Base-by-base conservation (phyloP, 805 yeast species). In the Millerozyma miso region DNA sequence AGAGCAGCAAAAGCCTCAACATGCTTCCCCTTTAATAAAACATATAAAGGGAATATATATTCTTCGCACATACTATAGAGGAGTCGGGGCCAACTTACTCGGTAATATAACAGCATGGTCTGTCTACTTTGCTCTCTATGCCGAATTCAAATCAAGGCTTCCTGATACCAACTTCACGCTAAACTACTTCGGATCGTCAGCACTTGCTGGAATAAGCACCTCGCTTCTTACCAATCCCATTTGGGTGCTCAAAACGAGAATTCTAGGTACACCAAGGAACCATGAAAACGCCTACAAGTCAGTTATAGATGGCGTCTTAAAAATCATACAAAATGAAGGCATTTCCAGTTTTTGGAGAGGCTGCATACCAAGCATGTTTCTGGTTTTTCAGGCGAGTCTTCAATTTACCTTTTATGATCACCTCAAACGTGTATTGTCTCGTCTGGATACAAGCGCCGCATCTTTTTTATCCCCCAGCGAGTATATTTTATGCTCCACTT, bases 101-200 rank as follows among this genome's bases (percentile, higher is more conserved):
- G 99, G 98, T 0, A 88, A 89, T 50, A 80, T 95, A 0, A 59
- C 80, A 0, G 91, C 96, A 0, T 93, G 99, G 98, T 85, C 88
- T 0, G 60, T 87, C 4, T 93, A 93, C 56, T 93, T 93, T 63
- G 77, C 83, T 23, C 67, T 87, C 33, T 93, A 90, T 62, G 76
- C 85, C 31, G 75, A 73, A 44, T 74, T 78, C 48, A 87, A 86
- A 42, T 39, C 26, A 13, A 10, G 23, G 16, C 3, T 45, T 51
- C 20, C 40, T 43, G 6, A 43, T 46, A 4, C 41, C 46, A 16
- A 49, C 33, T 51, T 56, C 3, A 53, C 62, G 3, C 39, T 59
- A 4, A 60, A 58, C 37, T 70, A 60, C 45, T 67, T 69, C 40
- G 55, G 62, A 4, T 61, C 71, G 4, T 65, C 71, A 2, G 44